Base-by-base conservation (phyloP, 2,329 filamentous ascomycete species). In the Nemania sp. region DNA sequence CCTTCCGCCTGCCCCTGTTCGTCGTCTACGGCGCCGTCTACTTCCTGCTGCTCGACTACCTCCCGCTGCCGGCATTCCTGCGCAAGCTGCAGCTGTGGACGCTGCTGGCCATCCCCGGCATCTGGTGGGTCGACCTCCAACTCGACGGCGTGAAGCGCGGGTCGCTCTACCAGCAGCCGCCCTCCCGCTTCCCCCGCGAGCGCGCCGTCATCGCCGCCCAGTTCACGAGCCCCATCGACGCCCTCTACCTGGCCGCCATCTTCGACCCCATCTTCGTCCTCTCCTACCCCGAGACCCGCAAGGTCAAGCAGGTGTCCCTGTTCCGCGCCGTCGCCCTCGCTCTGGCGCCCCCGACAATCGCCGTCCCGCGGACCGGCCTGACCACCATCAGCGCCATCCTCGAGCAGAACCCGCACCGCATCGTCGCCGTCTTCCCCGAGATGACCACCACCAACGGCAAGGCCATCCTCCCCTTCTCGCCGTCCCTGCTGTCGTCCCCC, bases 81-180 rank as follows among this genome's bases (percentile, higher is more conserved):
- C 92, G 92, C 71, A 98, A 98, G 78, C 86, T 90, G 12, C 86
- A 92, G 50, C 79, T 98, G 54, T 98, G 95, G 94, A 84, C 87
- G 62, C 85, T 98, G 66, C 85, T 99, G 68, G 90, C 87, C 39
- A 90, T 96, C 60, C 92, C 93, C 0, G 94, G 95, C 29, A 91
- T 99, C 59, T 98, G 93, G 92, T 98, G 94, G 94, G 89, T 97
- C 58, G 95, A 99, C 76, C 81, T 99, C n/a, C 94, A 97, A 76
- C 91, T 99, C 67, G 95, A 99, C 74, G 94, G 94, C 60, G 95
- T 99, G 55, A 93, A 91, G 77, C 91, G 92, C 78, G 95, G 95
- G 78, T 93, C 90, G 25, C 81, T 96, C 34, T 88, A 90, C 48
- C 88, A 89, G 71, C 88, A 92, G 69, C 87, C 90, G 40, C 79